These are phyloP conservation scores for Fraxinus velutina DNA, from an alignment of 305 asterid genomes.

Conservation along the genomic window DNA sequence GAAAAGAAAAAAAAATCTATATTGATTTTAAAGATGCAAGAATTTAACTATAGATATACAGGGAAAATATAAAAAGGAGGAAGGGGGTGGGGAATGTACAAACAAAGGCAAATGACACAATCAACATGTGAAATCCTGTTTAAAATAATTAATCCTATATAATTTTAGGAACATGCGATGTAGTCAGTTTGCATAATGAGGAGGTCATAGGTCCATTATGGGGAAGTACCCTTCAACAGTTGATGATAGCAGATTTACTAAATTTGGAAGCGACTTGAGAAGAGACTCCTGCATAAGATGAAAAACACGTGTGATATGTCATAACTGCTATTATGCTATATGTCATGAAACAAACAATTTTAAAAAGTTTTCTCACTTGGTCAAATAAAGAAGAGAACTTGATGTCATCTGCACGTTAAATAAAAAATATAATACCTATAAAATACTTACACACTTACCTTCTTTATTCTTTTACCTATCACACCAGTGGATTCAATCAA, in stretches of 20 bases:
- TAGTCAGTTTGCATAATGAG: constrained; percentile 9
- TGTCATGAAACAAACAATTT: constrained; percentile 13
- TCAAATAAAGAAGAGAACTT: constrained; percentile 10
- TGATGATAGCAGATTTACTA: constrained; percentile 61
- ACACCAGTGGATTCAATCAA: constrained; percentile 98
- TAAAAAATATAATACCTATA: neutral
- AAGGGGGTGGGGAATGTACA: neutral
- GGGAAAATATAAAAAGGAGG: neutral
- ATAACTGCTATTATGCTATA: constrained; percentile 10
- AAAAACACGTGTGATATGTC: constrained; percentile 9
- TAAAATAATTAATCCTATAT: neutral
- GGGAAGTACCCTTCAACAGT: constrained; percentile 62
- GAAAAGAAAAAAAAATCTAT: neutral
- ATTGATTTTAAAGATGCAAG: neutral
- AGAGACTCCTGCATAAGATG: constrained; percentile 75
- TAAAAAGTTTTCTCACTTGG: neutral
- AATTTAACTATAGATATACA: neutral
- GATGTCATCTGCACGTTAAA: neutral
- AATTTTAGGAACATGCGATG: neutral
- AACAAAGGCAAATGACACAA: neutral
- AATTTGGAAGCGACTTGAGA: constrained; percentile 77
- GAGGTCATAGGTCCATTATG: constrained; percentile 15
- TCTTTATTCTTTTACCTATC: constrained; percentile 86
- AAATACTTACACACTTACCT: constrained; percentile 38
- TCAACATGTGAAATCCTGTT: constrained; percentile 16